Evolutionary conservation across 805 yeast genomes (phyloP), one percentile per base, ranked within the genome.

Genomic region (Cyberlindnera saturnus): DNA sequence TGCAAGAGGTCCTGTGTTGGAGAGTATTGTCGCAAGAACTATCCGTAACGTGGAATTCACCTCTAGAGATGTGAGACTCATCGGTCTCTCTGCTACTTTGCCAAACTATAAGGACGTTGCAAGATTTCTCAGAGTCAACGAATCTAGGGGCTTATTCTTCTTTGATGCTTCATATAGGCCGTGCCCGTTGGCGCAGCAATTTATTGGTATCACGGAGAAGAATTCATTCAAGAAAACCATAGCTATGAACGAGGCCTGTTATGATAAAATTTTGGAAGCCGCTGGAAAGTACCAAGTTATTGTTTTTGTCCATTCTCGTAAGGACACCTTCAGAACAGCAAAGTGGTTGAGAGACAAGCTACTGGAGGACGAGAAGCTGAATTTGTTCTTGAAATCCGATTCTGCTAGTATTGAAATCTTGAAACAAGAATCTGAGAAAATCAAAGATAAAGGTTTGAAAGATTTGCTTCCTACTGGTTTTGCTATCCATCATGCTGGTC

Each of bases 401-500:
- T 64, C 74, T 3, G 66, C 69, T 1, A 73, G 83, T 1, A 63
- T 63, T 32, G 89, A 82, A 54, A 78, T 86, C 34, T 64, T 89
- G 43, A 67, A 65, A 31, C 69, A 75, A 36, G 96, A 88, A 61
- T 68, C 86, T 0, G 82, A 74, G 39, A 63, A 65, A 17, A 74
- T 79, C 41, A 66, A 69, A 26, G 79, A 79, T 55, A 61, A 69
- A 26, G 77, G 75, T 5, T 58, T 89, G 31, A 74, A 77, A 42
- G 79, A 75, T 16, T 64, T 87, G 1, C 52, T 88, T 1, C 80
- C 82, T 0, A 65, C 71, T 32, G 96, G 96, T 0, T 77, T 89
- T 56, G 96, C 93, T 14, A 74, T 88, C 32, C 97, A 89, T 65
- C 96, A 89, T 71, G 97, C 97, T 32, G 97, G 97, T 31, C 69